phyloP scores from a whole-genome alignment of 2,329 filamentous ascomycete species.

The Phaeosphaeriaceae sp. region DNA sequence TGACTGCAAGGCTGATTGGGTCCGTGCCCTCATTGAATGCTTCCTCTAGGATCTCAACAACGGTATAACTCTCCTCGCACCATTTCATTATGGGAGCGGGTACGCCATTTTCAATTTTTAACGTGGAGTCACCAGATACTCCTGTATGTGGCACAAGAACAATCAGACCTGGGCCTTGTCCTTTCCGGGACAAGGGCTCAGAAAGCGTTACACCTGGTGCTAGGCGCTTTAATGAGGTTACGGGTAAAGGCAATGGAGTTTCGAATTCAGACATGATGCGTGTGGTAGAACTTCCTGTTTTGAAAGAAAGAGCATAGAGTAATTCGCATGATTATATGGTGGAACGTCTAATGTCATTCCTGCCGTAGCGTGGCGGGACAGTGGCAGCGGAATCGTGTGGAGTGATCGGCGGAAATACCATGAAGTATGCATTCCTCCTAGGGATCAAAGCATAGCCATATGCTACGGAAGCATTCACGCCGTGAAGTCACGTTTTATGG shows the following conservation, averaged over 20 bases:
- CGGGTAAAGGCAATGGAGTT: neutral
- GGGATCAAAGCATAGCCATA: neutral
- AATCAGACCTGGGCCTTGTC: neutral
- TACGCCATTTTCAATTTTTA: conserved; percentile 13
- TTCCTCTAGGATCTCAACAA: conserved; percentile 1
- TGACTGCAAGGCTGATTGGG: neutral
- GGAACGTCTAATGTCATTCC: neutral
- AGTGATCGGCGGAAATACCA: neutral
- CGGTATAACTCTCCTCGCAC: neutral
- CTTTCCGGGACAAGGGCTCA: neutral
- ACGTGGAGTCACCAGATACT: neutral
- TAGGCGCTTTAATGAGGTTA: neutral
- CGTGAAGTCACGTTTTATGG: too few species aligned
- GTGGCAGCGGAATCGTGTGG: neutral
- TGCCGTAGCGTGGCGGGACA: neutral
- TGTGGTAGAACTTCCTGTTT: neutral
- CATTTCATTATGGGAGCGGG: conserved; percentile 5
- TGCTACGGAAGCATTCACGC: neutral
- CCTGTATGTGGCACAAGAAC: neutral
- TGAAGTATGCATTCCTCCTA: neutral
- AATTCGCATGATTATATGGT: neutral
- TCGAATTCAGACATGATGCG: neutral
- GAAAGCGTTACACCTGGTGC: neutral
- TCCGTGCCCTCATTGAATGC: conserved; percentile 3
- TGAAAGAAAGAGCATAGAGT: neutral